phyloP scores from a whole-genome alignment of 768 basidiomycete species.

The Fibroporia radiculosa region DNA sequence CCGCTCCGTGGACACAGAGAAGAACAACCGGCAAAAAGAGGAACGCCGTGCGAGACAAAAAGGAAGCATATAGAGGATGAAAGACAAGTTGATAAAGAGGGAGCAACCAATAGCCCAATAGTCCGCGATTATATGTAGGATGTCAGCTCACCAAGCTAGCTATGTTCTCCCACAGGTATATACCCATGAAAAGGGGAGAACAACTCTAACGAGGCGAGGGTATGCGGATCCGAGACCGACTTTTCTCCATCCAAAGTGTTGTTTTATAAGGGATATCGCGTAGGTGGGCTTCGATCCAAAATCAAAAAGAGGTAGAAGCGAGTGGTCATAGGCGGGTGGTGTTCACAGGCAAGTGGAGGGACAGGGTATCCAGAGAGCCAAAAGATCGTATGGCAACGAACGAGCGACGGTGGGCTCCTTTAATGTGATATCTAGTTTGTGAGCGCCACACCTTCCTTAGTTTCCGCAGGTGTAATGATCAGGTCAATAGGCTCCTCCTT shows the following conservation, averaged over 20 bases:
- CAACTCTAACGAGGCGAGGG: too few relatives aligned
- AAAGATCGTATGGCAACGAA: slow-evolving; percentile 14
- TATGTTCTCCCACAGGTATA: not conserved
- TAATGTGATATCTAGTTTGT: not conserved
- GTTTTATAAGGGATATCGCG: slow-evolving; percentile 1
- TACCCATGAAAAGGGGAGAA: too few relatives aligned
- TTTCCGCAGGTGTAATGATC: slow-evolving; percentile 23
- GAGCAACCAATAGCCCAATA: slow-evolving; percentile 63
- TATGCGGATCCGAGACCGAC: slow-evolving; percentile 35
- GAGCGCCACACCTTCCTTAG: slow-evolving; percentile 15
- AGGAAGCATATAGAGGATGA: slow-evolving; percentile 13
- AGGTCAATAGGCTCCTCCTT: slow-evolving; percentile 26
- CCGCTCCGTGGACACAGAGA: slow-evolving; percentile 7
- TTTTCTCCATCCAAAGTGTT: slow-evolving; percentile 34
- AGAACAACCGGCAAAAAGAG: not conserved
- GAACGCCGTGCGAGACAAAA: not conserved
- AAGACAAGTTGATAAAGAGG: slow-evolving; percentile 43
- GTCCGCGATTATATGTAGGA: slow-evolving; percentile 15
- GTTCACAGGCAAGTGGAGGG: slow-evolving; percentile 1
- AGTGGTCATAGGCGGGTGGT: slow-evolving; percentile 7
- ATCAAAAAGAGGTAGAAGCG: not conserved
- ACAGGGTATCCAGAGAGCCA: slow-evolving; percentile 17
- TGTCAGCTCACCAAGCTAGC: slow-evolving; percentile 1
- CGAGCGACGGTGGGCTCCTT: slow-evolving; percentile 11
- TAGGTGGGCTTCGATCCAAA: slow-evolving; percentile 3